Evolutionary conservation across 768 basidiomycete species (phyloP), one percentile per base, ranked within the genome.

Genomic region (Lentinula lateritia): DNA sequence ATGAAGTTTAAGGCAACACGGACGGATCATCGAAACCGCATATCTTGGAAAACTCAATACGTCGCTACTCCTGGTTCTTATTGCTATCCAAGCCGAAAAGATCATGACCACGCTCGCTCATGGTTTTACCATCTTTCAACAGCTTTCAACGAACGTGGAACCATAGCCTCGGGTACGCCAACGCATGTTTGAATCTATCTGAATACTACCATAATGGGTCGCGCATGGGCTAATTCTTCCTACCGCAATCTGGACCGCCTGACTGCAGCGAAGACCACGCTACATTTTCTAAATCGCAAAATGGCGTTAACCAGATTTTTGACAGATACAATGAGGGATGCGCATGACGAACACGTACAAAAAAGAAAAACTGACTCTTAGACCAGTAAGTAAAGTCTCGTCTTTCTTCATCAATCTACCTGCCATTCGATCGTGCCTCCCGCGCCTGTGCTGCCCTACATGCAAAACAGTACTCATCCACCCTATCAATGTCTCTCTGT

Each of bases 401-500:
- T 32, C 20, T 6, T 52, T 35, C 50, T 52, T 35, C 54, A 56
- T 7, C 16, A 41, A 16, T 18, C 10, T 43, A 58, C 59, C 64
- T 63, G 20, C 62, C 38, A 56, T 39, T 56, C 32, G 23, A 61
- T 35, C 68, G 64, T 15, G 65, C 68, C 18, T 66, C 69, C 46
- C 71, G 68, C 28, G 68, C 70, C 64, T 69, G 68, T 9, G 88
- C 87, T 61, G 85, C 81, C 41, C 85, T 82, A 71, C 89, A 92
- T 50, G 83, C 81, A 66, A 81, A 85, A 70, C 89, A 92, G 62
- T 76, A 86, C 57, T 90, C 87, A 67, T 90, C 81, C 66, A 90
- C 87, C 45, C 75, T 77, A 73, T 91, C 89, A 62, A 89, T 71
- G 67, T 87, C 83, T 62, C 80, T 79, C 68, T 92, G 84, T 61